These are phyloP conservation scores for Fusarium falciforme DNA, from an alignment of 2,329 filamentous ascomycete genomes.

Conservation along the genomic window DNA sequence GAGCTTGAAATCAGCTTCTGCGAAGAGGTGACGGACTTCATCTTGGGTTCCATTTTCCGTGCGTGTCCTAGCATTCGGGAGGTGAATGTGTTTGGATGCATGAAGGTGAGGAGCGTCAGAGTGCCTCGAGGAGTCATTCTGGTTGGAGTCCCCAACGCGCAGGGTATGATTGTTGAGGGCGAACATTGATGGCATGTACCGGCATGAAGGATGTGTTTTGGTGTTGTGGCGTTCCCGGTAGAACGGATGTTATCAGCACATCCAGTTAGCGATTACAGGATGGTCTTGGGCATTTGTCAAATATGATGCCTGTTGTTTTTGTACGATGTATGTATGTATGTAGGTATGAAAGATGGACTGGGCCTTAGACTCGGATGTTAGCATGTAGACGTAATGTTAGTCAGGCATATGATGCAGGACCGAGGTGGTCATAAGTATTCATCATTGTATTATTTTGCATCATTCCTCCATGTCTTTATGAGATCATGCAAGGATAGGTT, in stretches of 20 bases:
- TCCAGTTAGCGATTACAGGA: background rate
- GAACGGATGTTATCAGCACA: background rate
- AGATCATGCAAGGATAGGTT: background rate
- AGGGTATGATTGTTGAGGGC: constrained; percentile 69
- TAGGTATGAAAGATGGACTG: background rate
- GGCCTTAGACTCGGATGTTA: background rate
- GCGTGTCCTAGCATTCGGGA: constrained; percentile 70
- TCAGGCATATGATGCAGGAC: background rate
- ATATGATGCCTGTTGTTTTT: constrained; percentile 3
- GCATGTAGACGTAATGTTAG: background rate
- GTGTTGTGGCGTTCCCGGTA: constrained; percentile 12
- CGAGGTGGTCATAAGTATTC: background rate
- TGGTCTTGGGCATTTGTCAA: constrained; percentile 5
- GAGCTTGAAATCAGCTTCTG: constrained; percentile 85
- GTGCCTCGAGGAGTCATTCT: constrained; percentile 67
- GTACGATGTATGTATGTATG: background rate
- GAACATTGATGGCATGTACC: constrained; percentile 16
- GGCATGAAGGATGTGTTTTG: background rate
- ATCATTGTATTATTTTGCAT: constrained; percentile 7
- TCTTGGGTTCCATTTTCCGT: constrained; percentile 73
- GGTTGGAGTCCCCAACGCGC: constrained; percentile 68
- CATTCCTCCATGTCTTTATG: background rate
- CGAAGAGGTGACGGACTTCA: constrained; percentile 72
- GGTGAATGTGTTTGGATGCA: constrained; percentile 73
- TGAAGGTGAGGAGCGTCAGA: constrained; percentile 66